phyloP scores from a whole-genome alignment of 202 grass and related monocot species.

The Panicum hallii region DNA sequence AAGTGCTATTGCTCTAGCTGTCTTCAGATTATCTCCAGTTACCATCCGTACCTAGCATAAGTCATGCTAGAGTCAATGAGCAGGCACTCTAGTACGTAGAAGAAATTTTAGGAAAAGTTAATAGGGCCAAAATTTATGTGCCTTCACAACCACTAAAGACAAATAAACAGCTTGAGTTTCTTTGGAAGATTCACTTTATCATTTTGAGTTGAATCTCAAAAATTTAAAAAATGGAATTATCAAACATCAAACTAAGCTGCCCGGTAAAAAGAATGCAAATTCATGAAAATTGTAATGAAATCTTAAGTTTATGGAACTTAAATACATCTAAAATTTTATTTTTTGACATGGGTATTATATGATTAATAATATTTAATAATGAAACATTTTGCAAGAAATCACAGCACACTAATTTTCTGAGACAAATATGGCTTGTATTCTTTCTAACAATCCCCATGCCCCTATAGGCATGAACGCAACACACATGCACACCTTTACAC shows the following conservation, averaged over 20 bases:
- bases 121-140: constrained; percentile 1
- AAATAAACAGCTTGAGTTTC: constrained; percentile 21
- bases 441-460: background rate
- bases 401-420: background rate
- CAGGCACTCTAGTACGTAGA: constrained; percentile 15
- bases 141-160: constrained; percentile 3
- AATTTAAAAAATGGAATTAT: background rate
- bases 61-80: constrained; percentile 21
- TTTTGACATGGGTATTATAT: constrained; percentile 20
- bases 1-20: constrained; percentile 87
- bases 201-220: background rate
- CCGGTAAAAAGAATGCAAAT: constrained; percentile 21
- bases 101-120: background rate
- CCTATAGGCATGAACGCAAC: constrained; percentile 27
- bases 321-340: constrained; percentile 3
- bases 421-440: constrained; percentile 33
- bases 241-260: background rate
- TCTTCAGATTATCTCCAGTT: constrained; percentile 95
- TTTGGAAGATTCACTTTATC: constrained; percentile 32
- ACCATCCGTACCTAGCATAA: constrained; percentile 84
- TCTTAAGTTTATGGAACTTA: background rate
- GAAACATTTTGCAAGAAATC: constrained; percentile 24
- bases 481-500: constrained; percentile 74
- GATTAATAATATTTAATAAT: constrained; percentile 1
- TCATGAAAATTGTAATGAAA: background rate